Base-by-base conservation (phyloP, 148 eudicot species). In the Diospyros lotus region DNA sequence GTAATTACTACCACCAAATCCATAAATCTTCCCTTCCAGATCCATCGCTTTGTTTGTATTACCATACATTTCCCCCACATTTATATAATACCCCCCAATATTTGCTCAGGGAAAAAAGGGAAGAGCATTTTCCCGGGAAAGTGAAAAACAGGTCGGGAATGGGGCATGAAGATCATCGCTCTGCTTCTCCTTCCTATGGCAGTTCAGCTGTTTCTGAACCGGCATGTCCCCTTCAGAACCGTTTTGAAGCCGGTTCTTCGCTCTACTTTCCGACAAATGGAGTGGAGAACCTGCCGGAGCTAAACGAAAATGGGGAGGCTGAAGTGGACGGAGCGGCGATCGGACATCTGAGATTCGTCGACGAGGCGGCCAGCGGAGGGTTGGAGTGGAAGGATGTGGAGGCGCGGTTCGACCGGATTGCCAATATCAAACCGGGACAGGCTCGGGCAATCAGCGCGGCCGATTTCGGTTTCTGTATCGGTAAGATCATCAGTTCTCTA, bases 261-360 rank as follows among this genome's bases (percentile, higher is more conserved):
- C 14, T 63, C 45, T 39, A 2, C 42, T 38, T 6, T 3, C 15
- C 6, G 2, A 10, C 17, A 61, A 18, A 39, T 14, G 66, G 45
- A 28, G 17, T 28, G 2, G 9, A 60, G 40, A 60, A 28, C 61
- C 61, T 17, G 40, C 9, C 7, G 64, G 40, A 60, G 64, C 2
- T 60, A 8, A 2, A 11, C 41, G 43, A 41, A 63, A 41, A 63
- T 71, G 39, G 1, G 75, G 66, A 11, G 72, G 48, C 15, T 63
- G 70, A 12, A 66, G 63, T 18, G 74, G 62, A 18, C 38, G 66
- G 45, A 1, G 5, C 6, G 58, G 60, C 12, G 42, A 68, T 56
- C 77, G 66, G 67, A 76, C 40, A 64, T 68, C 65, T 76, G 51
- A 79, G 82, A 69, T 76, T 73, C 10, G 60, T 83, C 46, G 71